phyloP scores from a whole-genome alignment of 495 filamentous ascomycete genomes.

The Talaromyces borbonicus region DNA sequence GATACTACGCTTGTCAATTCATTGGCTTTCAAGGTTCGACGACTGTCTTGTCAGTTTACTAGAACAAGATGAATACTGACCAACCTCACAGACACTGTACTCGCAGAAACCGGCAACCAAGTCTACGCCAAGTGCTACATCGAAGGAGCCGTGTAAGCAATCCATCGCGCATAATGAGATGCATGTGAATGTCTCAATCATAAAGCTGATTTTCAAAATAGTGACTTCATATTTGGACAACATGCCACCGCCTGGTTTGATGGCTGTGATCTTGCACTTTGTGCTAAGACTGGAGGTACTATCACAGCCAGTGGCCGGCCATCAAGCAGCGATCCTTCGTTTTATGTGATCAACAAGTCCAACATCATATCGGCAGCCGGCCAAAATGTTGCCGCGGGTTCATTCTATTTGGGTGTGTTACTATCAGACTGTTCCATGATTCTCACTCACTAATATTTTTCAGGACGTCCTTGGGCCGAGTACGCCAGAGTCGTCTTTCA shows the following conservation, averaged over 20 bases:
- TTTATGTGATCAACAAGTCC: slow-evolving; percentile 55
- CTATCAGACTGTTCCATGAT: not conserved
- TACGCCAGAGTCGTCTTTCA: slow-evolving; percentile 56
- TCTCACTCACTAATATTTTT: not conserved
- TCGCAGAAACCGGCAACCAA: slow-evolving; percentile 48
- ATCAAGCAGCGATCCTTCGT: slow-evolving; percentile 37
- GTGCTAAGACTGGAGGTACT: slow-evolving; percentile 33
- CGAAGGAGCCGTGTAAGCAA: slow-evolving; percentile 39
- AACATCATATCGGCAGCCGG: slow-evolving; percentile 37
- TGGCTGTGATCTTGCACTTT: slow-evolving; percentile 42
- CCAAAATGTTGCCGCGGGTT: slow-evolving; percentile 35
- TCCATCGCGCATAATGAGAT: too few species aligned
- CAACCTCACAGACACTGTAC: slow-evolving; percentile 38
- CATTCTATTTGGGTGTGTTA: slow-evolving; percentile 41
- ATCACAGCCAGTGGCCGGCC: slow-evolving; percentile 53
- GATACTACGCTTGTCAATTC: slow-evolving; percentile 49
- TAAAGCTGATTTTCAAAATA: not conserved
- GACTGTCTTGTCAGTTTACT: not conserved
- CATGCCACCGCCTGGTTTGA: slow-evolving; percentile 53
- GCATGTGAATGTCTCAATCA: not conserved
- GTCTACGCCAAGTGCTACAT: slow-evolving; percentile 47
- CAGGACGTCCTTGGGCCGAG: slow-evolving; percentile 52
- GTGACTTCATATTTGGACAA: slow-evolving; percentile 60
- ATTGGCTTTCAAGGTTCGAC: slow-evolving; percentile 41
- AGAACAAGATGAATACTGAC: not conserved